Base-by-base conservation (phyloP, 768 basidiomycete genomes). In the Royoungia palumana region DNA sequence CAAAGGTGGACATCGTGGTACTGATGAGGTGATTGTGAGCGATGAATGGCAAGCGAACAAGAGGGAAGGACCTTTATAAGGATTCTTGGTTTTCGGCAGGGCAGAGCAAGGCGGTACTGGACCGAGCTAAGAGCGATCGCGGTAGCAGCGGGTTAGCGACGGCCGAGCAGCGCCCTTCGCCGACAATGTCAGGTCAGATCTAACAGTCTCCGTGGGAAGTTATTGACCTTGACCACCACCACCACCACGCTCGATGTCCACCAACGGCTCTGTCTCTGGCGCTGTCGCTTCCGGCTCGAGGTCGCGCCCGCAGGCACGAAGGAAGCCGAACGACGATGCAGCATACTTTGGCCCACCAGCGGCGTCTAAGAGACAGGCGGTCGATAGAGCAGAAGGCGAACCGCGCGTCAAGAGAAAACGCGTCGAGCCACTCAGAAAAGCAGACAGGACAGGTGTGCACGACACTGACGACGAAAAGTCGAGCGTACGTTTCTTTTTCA, bases 1-100 rank as follows among this genome's bases (percentile, higher is more conserved):
- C 96, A 70, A 88, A 99, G 46, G 94, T 89, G 20, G 93, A 95
- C 96, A 99, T 97, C 21, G 36, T 32, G n/a, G 32, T 35, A 28
- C 53, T 51, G 46, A 46, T 19, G 39, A 32, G 16, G 35, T 49
- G 43, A 41, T 52, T 46, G 43, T 56, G 50, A 58, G 55, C 53
- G 49, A 49, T 51, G 17, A 41, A 48, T 20, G 37, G 43, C 24
- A 21, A 22, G 41, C 35, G 37, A 27, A 45, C 24, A 44, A 46
- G 44, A 48, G n/a, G 12, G 35, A 28, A 46, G 51, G 49, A 35
- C 34, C 55, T 58, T 69, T 65, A 56, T 67, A 57, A 21, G 40
- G 16, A 38, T 8, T 17, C 17, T 35, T 13, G 17, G 27, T 28
- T 30, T 25, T 46, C 30, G 44, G 47, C 35, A 35, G 22, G 51